Evolutionary conservation across 306 rosid genomes (phyloP), one percentile per base, ranked within the genome.

Genomic region (Vicia sativa): DNA sequence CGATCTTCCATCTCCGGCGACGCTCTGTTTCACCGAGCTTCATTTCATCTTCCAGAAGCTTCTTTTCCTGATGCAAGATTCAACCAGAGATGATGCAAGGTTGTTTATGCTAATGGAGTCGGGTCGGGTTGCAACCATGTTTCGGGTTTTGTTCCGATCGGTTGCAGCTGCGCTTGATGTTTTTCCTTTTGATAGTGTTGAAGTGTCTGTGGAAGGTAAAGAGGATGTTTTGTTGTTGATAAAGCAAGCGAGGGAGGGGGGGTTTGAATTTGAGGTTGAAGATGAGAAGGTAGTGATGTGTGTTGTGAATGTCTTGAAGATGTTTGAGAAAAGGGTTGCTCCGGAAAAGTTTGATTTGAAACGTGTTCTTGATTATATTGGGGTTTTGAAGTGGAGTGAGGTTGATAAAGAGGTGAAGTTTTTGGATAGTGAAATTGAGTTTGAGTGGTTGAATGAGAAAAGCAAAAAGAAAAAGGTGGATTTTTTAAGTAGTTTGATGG

Each of bases 21-120:
- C 62, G 3, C 77, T 88, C 19, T 29, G 77, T 26, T 42, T 93
- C 4, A 82, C 90, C 31, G 95, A 90, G 83, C 90, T 93, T 71
- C 90, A 90, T 68, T 39, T 83, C 16, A 70, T 73, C 23, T 82
- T 88, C 79, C 97, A 88, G 84, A 88, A 88, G 81, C 68, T 88
- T 59, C 78, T 42, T 43, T 77, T 71, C 77, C 46, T 88, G 15
- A 62, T 90, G 19, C 83, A 93, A 46, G 98, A 90, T 46, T 81
- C 69, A 31, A 14, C 84, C 21, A 73, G 80, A 0, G 86, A 85
- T n/a, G 91, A 87, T 16, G 89, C 87, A 12, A 60, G 86, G 49
- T 9, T 93, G 9, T 71, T 71, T 60, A 77, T 88, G 82, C 67
- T 86, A 7, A 84, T 86, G 90, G 84, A 86, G 9, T 86, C 89